Evolutionary conservation across 345 rosid genomes (phyloP).

Genomic region (Populus ilicifolia): DNA sequence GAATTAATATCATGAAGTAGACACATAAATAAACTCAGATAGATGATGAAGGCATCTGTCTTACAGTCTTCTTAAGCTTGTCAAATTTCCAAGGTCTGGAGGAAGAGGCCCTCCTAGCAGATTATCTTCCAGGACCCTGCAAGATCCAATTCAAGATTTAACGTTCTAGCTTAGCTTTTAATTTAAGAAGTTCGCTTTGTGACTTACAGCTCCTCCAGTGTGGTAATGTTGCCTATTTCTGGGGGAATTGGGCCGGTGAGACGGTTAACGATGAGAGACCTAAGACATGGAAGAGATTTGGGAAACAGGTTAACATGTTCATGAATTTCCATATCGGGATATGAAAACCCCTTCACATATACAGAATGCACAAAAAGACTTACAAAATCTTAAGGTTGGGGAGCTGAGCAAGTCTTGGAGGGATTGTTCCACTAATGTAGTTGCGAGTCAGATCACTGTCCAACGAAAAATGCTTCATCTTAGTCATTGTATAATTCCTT

Average conservation of each 20-base stretch:
- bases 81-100: conserved; percentile 56
- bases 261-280: conserved; percentile 62
- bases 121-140: conserved; percentile 66
- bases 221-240: conserved; percentile 51
- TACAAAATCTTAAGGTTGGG: conserved; percentile 49
- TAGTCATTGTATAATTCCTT: not conserved
- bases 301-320: not conserved
- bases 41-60: conserved; percentile 1
- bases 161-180: not conserved
- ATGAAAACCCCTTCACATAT: not conserved
- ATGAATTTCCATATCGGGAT: not conserved
- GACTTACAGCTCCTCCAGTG: conserved; percentile 61
- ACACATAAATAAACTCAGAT: not conserved
- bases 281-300: conserved; percentile 13
- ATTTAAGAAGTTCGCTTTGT: not conserved
- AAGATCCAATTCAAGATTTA: conserved; percentile 12
- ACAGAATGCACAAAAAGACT: conserved; percentile 18
- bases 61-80: conserved; percentile 49
- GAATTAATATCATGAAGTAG: not conserved
- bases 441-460: conserved; percentile 73
- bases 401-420: conserved; percentile 45
- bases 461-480: not conserved
- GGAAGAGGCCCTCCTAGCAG: conserved; percentile 58
- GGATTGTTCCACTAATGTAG: conserved; percentile 67
- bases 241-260: conserved; percentile 58